Evolutionary conservation across 2,329 filamentous ascomycete species (phyloP), one percentile per base, ranked within the genome.

Genomic region (Blumeria graminis): DNA sequence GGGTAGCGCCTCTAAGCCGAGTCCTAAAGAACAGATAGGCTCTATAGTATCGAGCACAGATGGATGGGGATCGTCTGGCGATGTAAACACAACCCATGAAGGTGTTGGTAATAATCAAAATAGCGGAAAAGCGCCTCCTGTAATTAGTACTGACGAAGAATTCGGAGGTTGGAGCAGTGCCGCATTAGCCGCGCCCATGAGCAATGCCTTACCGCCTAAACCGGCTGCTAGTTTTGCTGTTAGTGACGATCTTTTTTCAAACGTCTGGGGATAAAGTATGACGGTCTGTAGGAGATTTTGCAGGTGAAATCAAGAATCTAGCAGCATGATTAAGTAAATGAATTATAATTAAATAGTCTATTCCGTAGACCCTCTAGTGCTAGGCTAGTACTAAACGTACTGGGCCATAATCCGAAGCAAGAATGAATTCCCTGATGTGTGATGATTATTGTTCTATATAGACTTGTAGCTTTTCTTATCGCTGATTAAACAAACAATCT

Each of bases 131-230:
- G 68, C 73, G 43, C 64, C 66, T 56, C 80, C 86, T 28, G 82
- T 83, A 64, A 84, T 94, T 1, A 76, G 84, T 38, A 84, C 86
- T 0, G 90, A 96, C 63, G 90, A 96, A 68, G 90, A 96, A 66
- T 96, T 95, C 71, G 90, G 90, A 18, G 89, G 90, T 11, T 96
- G 90, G 90, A 81, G 86, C 52, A 93, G 86, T 65, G 79, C 80
- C 48, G 72, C 74, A 71, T 82, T 76, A 64, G 76, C 62, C 63
- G 73, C 70, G 39, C 70, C 73, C 8, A 66, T 69, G 35, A 65
- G 71, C 46, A 68, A 67, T 53, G 68, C 68, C 28, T 65, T 69
- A 33, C 64, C 68, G 13, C 69, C 74, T 53, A 77, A 84, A 69
- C 71, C 81, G 36, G 70, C 75, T 32, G 71, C 74, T 22, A 77